phyloP scores from a whole-genome alignment of 106 monocot species.

The Chionographis japonica region DNA sequence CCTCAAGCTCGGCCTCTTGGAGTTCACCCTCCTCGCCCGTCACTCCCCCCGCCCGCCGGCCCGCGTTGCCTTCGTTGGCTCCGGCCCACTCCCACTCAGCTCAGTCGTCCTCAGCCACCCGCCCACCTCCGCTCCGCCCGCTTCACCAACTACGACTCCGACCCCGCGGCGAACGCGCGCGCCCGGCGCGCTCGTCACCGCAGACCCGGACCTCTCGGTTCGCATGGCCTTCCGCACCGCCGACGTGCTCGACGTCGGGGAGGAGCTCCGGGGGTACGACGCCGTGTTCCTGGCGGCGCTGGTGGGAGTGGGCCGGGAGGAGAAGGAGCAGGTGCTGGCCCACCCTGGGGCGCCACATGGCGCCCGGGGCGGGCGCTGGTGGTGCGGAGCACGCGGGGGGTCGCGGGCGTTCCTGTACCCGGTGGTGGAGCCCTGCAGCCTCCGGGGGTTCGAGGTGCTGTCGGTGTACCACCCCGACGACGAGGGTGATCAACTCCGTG shows the following conservation, averaged over 20 bases:
- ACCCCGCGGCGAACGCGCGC: constrained; percentile 32
- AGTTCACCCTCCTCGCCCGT: constrained; percentile 39
- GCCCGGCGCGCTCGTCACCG: constrained; percentile 35
- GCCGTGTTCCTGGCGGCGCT: constrained; percentile 81
- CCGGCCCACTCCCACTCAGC: constrained; percentile 69
- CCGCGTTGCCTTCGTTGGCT: constrained; percentile 70
- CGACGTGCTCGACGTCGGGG: constrained; percentile 44
- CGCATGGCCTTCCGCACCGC: constrained; percentile 59
- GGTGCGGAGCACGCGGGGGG: constrained; percentile 71
- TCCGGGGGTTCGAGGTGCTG: constrained; percentile 56
- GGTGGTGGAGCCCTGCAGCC: constrained; percentile 44
- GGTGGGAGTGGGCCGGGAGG: constrained; percentile 52
- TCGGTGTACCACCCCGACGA: constrained; percentile 61
- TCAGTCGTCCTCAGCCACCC: constrained; percentile 48
- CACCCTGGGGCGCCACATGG: constrained; percentile 67
- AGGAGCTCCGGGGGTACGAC: constrained; percentile 34
- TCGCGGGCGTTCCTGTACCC: constrained; percentile 86
- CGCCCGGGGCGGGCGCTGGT: constrained; percentile 59
- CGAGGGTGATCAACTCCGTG: constrained; percentile 89
- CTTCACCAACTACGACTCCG: constrained; percentile 72
- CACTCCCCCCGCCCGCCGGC: constrained; percentile 18
- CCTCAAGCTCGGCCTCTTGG: constrained; percentile 45
- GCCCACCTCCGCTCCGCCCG: constrained; percentile 26
- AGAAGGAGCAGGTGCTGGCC: constrained; percentile 49
- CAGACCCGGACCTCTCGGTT: constrained; percentile 33